phyloP scores from a whole-genome alignment of 768 basidiomycete genomes.

The Neoboletus subvelutipes region DNA sequence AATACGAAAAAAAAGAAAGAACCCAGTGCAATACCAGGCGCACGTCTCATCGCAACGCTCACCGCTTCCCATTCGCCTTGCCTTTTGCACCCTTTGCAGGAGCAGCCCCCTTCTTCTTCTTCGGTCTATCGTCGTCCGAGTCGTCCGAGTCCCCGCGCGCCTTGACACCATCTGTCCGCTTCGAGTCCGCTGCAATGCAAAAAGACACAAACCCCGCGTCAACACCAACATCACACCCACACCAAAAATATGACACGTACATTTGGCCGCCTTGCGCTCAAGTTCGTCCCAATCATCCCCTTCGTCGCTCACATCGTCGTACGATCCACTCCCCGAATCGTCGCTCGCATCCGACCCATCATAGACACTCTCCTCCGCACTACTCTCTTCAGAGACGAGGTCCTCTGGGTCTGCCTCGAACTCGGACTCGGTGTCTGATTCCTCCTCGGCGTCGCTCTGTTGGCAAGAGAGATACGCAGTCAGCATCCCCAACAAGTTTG shows the following conservation, averaged over 20 bases:
- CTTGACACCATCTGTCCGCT: slow-evolving; percentile 40
- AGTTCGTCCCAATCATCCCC: slow-evolving; percentile 97
- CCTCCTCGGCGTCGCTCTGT: slow-evolving; percentile 60
- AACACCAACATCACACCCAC: not conserved
- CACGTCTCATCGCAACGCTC: slow-evolving; percentile 19
- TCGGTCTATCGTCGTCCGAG: slow-evolving; percentile 49
- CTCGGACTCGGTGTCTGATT: slow-evolving; percentile 65
- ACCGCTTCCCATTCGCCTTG: slow-evolving; percentile 44
- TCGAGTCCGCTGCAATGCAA: slow-evolving; percentile 45
- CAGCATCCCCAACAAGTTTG: slow-evolving; percentile 28
- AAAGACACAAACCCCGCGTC: not conserved
- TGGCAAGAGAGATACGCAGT: slow-evolving; percentile 36
- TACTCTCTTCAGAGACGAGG: slow-evolving; percentile 40
- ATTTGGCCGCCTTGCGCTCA: slow-evolving; percentile 88
- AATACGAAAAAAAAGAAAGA: not conserved
- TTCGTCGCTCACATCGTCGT: slow-evolving; percentile 60
- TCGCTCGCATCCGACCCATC: slow-evolving; percentile 53
- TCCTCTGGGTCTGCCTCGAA: slow-evolving; percentile 54
- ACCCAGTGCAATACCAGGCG: not conserved
- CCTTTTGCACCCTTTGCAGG: slow-evolving; percentile 29
- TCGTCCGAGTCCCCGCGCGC: slow-evolving; percentile 50
- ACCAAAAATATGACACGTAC: slow-evolving; percentile 36
- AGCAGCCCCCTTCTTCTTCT: slow-evolving; percentile 40
- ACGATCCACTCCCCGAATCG: slow-evolving; percentile 67
- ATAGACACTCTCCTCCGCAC: slow-evolving; percentile 55